Conservation (phyloP, 2,329 filamentous ascomycete species). For the Venturia aucupariae region DNA sequence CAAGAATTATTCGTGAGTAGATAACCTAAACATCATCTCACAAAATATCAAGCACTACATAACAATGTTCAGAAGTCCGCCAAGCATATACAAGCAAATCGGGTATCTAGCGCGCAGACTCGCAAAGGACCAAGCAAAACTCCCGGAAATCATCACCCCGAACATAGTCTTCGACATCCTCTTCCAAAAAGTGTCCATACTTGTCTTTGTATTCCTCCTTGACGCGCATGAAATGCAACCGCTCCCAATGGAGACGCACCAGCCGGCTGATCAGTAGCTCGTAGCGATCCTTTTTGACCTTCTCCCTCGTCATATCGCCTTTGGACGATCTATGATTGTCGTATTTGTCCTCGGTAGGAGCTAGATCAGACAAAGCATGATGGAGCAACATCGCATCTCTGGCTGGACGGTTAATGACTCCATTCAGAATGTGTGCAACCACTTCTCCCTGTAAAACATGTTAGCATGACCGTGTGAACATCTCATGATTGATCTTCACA, state of each 20-base stretch:
- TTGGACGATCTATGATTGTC: slow-evolving; percentile 16
- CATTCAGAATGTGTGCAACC: slow-evolving; percentile 89
- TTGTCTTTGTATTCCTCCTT: slow-evolving; percentile 72
- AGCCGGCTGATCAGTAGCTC: slow-evolving; percentile 83
- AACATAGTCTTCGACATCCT: slow-evolving; percentile 62
- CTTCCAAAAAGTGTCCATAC: slow-evolving; percentile 65
- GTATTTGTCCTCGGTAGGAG: slow-evolving; percentile 21
- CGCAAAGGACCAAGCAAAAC: slow-evolving; percentile 60
- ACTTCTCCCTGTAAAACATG: slow-evolving; percentile 64
- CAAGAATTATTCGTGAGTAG: too few species aligned
- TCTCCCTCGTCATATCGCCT: slow-evolving; percentile 18
- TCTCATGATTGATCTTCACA: slow-evolving; percentile 32
- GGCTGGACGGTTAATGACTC: slow-evolving; percentile 89
- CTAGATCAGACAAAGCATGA: slow-evolving; percentile 64
- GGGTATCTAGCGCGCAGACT: slow-evolving; percentile 8
- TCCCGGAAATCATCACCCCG: slow-evolving; percentile 67
- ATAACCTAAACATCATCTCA: too few species aligned
- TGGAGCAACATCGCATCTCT: slow-evolving; percentile 85
- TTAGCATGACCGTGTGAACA: background rate
- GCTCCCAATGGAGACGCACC: slow-evolving; percentile 88
- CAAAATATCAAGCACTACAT: too few species aligned
- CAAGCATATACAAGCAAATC: background rate
- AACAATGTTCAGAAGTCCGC: background rate
- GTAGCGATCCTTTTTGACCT: slow-evolving; percentile 50
- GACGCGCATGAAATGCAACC: slow-evolving; percentile 66